phyloP scores from a whole-genome alignment of 2,329 filamentous ascomycete species.

The Penicillium brevicompactum region DNA sequence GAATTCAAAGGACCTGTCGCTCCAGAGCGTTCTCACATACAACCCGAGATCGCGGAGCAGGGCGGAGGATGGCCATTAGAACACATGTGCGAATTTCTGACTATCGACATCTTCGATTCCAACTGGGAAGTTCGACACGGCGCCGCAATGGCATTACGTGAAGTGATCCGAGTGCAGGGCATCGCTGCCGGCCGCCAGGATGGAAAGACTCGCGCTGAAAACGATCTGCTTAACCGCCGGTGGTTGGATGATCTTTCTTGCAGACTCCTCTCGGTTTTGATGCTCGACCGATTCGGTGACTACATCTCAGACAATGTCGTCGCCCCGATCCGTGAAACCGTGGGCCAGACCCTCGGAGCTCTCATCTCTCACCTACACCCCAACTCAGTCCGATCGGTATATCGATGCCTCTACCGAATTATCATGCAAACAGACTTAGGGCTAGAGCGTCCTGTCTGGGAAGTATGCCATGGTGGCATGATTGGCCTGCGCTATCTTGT shows the following conservation, averaged over 20 bases:
- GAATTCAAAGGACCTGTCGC: slow-evolving; percentile 88
- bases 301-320: slow-evolving; percentile 98
- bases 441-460: slow-evolving; percentile 77
- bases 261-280: slow-evolving; percentile 90
- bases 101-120: slow-evolving; percentile 88
- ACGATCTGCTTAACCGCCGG: slow-evolving; percentile 74
- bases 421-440: slow-evolving; percentile 86
- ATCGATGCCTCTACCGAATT: slow-evolving; percentile 80
- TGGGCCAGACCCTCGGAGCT: slow-evolving; percentile 89
- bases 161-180: slow-evolving; percentile 90
- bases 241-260: slow-evolving; percentile 97
- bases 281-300: slow-evolving; percentile 96
- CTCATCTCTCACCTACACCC: slow-evolving; percentile 81
- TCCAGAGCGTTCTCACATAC: slow-evolving; percentile 82
- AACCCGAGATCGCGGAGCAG: slow-evolving; percentile 74
- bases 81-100: slow-evolving; percentile 88
- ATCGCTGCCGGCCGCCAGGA: slow-evolving; percentile 77
- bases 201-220: slow-evolving; percentile 71
- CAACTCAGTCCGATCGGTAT: slow-evolving; percentile 79
- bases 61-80: slow-evolving; percentile 93
- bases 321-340: slow-evolving; percentile 91
- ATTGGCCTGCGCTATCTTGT: slow-evolving; percentile 94
- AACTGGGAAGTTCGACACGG: slow-evolving; percentile 96
- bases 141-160: slow-evolving; percentile 90
- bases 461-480: slow-evolving; percentile 97